Evolutionary conservation across 2,329 filamentous ascomycete genomes (phyloP).

Genomic region (Apiospora koreana): DNA sequence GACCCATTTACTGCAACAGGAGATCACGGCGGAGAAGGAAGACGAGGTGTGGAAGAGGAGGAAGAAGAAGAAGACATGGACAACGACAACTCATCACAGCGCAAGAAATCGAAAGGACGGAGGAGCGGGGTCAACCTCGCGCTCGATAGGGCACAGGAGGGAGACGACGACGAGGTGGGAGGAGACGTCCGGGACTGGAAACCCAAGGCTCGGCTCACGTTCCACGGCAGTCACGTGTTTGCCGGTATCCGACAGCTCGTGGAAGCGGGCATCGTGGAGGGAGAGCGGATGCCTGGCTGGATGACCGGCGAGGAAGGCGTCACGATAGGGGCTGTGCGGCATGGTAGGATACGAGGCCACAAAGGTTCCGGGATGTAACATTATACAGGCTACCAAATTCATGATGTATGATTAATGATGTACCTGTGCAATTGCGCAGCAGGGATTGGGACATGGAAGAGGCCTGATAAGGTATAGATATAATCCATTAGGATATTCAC

Average conservation of each 20-base stretch:
- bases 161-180: constrained; percentile 27
- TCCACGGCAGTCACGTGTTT: constrained; percentile 79
- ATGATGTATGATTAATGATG: constrained; percentile 9
- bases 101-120: constrained; percentile 25
- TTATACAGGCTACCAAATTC: not conserved
- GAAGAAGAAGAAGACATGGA: constrained; percentile 19
- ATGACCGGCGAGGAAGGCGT: constrained; percentile 87
- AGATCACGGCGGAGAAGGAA: not conserved
- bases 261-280: constrained; percentile 74
- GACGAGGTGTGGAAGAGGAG: constrained; percentile 11
- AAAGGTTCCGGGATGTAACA: constrained; percentile 55
- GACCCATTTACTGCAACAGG: constrained; percentile 50
- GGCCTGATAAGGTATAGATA: not conserved
- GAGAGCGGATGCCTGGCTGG: constrained; percentile 82
- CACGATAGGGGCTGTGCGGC: constrained; percentile 68
- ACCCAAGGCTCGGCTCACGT: constrained; percentile 65
- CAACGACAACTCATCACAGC: constrained; percentile 3
- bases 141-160: constrained; percentile 19
- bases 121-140: constrained; percentile 25
- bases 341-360: constrained; percentile 64
- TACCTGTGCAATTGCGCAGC: not conserved
- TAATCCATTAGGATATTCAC: not conserved
- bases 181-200: constrained; percentile 44
- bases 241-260: constrained; percentile 77
- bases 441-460: not conserved